Percentiles rank a stretch among this genome's conserved stretches.
These are phyloP conservation scores for Solanum paucissectum DNA, from an alignment of 257 asterid species.

Conservation along the genomic window DNA sequence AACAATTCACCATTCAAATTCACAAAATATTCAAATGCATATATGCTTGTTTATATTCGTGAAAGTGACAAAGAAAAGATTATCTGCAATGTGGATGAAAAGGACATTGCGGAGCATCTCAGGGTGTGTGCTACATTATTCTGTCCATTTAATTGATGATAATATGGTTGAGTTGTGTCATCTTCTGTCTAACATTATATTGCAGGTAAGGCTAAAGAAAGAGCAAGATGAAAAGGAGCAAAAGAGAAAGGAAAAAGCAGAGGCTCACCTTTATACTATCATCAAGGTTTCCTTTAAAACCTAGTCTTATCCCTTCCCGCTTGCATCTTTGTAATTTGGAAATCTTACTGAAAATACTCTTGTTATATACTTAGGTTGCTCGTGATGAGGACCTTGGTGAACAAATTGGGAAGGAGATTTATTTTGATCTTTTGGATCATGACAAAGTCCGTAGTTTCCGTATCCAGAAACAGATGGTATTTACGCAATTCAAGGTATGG, in stretches of 20 bases:
- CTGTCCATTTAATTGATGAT: neutral
- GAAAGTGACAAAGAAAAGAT: constrained; percentile 72
- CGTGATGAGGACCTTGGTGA: constrained; percentile 62
- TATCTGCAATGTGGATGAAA: constrained; percentile 73
- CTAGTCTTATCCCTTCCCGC: neutral
- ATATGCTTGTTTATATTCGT: constrained; percentile 83
- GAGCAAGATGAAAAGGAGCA: constrained; percentile 80
- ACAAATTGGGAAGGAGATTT: constrained; percentile 68
- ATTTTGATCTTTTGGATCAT: constrained; percentile 91
- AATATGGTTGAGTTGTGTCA: neutral
- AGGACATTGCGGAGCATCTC: constrained; percentile 76
- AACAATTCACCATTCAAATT: constrained; percentile 73
- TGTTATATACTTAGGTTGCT: constrained; percentile 47
- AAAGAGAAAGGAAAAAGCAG: constrained; percentile 68
- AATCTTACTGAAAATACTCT: neutral
- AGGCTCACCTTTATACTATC: constrained; percentile 81
- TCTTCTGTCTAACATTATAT: neutral
- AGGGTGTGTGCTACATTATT: constrained; percentile 33
- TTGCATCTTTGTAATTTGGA: neutral
- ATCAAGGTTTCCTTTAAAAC: constrained; percentile 41
- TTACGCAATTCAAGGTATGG: constrained; percentile 60
- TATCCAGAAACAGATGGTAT: constrained; percentile 63
- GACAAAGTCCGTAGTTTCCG: constrained; percentile 73
- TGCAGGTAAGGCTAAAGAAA: constrained; percentile 65
- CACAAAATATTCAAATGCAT: constrained; percentile 73